Base-by-base conservation (phyloP, 495 filamentous ascomycete species). In the Aspergillus cristatus region DNA sequence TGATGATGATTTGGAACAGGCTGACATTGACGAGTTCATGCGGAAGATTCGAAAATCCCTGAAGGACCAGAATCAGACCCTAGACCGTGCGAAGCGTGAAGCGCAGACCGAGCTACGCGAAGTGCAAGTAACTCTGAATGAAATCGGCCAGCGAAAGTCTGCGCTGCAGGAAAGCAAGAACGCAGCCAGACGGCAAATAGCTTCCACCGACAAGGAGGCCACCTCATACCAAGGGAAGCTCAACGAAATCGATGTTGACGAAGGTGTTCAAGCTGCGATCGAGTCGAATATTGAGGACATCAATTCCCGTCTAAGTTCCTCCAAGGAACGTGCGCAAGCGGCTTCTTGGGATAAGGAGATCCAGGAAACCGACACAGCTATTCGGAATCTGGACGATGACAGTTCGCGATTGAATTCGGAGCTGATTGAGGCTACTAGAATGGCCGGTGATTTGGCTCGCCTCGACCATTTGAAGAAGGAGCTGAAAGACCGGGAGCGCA, bases 391-490 rank as follows among this genome's bases (percentile, higher is more conserved):
- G 3, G 84, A 96, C 42, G 74, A 76, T 18, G 74, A 79, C 42
- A 75, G 70, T 33, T 74, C 79, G 24, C 73, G 64, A 44, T 65
- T 95, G 17, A 81, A 80, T 20, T 60, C 69, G 3, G 88, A 97
- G 48, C 72, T 96, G 15, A 68, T 86, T 24, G 79, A 89, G 43
- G 84, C 78, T 41, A 91, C 84, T 0, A 74, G 78, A 40, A 75
- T 84, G 44, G 86, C 85, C 20, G 71, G 76, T 2, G 85, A 87
- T 32, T 67, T 86, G 22, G 93, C 90, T 26, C 76, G 79, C 37
- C 65, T 97, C 6, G 82, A 88, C 33, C 72, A 84, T 46, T 66
- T 85, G 11, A 83, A 81, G 46, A 85, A 86, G 40, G 79, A 93
- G 44, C 53, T 82, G 14, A 79, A 78, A 37, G 81, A 85, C 30